Conservation (phyloP, 441 rosid species). For the Adansonia gregorii region DNA sequence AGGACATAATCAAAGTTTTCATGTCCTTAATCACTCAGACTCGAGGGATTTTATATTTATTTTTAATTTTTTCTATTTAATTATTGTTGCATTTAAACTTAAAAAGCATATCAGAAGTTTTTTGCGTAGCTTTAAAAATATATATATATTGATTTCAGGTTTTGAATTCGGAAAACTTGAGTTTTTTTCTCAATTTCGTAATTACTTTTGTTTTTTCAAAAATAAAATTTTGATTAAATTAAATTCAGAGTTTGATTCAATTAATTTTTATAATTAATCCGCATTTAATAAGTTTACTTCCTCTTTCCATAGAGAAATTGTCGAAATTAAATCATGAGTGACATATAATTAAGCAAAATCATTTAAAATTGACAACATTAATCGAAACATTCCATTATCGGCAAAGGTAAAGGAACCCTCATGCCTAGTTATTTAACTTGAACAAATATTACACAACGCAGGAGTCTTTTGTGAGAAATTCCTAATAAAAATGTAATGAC, state of each 20-base stretch:
- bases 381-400: slow-evolving; percentile 10
- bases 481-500: neutral
- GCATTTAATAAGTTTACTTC: no score
- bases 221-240: neutral
- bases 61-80: neutral
- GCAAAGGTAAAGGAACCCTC: neutral
- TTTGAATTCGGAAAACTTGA: no score
- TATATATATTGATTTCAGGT: neutral
- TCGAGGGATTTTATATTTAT: no score
- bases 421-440: slow-evolving; percentile 11
- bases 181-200: neutral
- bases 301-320: no score
- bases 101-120: neutral
- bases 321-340: no score
- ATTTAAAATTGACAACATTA: neutral
- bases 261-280: no score
- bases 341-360: neutral
- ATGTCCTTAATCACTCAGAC: no score
- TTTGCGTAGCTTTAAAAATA: no score
- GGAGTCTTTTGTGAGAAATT: neutral
- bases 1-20: no score
- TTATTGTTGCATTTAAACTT: neutral
- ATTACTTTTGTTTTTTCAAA: neutral
- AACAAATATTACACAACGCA: neutral
- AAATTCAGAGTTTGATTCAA: no score